A percentile compares a stretch with the other conserved stretches of the same genome.
Conservation (phyloP, 345 rosid species). For the Tarenaya hassleriana region DNA sequence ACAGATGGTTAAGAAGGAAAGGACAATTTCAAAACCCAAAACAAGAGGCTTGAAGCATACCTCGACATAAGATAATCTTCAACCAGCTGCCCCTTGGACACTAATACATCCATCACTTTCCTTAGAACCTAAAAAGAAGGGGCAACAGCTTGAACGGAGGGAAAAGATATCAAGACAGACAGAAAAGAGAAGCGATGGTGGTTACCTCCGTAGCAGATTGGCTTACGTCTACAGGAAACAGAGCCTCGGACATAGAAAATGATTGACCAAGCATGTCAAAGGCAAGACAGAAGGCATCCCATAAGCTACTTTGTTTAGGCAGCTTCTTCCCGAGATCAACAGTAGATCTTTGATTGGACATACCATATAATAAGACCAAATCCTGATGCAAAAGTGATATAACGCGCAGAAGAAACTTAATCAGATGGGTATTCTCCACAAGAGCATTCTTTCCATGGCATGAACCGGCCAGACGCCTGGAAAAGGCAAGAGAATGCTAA, state of each 20-base stretch:
- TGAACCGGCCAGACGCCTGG: slow-evolving; percentile 42
- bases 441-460: slow-evolving; percentile 36
- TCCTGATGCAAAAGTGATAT: slow-evolving; percentile 38
- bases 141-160: slow-evolving; percentile 16
- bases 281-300: slow-evolving; percentile 55
- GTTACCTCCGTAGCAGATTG: slow-evolving; percentile 62
- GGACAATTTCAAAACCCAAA: slow-evolving; percentile 9
- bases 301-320: slow-evolving; percentile 37
- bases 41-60: slow-evolving; percentile 30
- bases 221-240: slow-evolving; percentile 50
- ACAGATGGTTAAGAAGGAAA: slow-evolving; percentile 3
- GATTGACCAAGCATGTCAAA: slow-evolving; percentile 64
- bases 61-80: slow-evolving; percentile 65
- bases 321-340: slow-evolving; percentile 36
- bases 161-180: slow-evolving; percentile 10
- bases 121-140: slow-evolving; percentile 53
- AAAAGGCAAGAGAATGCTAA: slow-evolving; percentile 11
- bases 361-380: slow-evolving; percentile 32
- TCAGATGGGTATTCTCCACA: slow-evolving; percentile 45
- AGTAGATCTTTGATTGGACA: slow-evolving; percentile 30
- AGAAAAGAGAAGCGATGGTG: slow-evolving; percentile 16
- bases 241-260: slow-evolving; percentile 46
- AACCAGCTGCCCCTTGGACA: slow-evolving; percentile 45
- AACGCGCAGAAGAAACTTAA: slow-evolving; percentile 55
- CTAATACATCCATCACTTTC: slow-evolving; percentile 73